A percentile compares a stretch with the other conserved stretches of the same genome.
phyloP scores from a whole-genome alignment of 352 stramenopile species.

The Phytophthora colocasiae region DNA sequence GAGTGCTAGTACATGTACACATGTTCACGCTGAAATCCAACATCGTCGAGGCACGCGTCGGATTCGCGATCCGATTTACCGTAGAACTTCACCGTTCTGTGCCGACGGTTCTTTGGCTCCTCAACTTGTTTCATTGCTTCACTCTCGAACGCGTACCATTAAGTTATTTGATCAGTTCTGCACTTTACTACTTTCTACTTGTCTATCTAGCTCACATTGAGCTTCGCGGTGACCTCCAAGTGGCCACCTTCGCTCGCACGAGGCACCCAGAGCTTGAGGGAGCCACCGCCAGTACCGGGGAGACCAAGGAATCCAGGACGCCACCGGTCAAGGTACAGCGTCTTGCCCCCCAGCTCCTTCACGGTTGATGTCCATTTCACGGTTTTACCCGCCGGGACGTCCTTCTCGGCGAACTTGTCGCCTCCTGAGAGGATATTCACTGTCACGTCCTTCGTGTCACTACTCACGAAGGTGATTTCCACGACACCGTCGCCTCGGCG shows the following conservation, averaged over 20 bases:
- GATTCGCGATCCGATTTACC: background rate
- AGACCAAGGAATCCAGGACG: constrained; percentile 35
- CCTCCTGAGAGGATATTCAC: constrained; percentile 39
- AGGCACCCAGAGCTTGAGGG: constrained; percentile 38
- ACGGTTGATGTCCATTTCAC: constrained; percentile 37
- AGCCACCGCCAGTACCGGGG: constrained; percentile 36
- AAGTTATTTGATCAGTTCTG: constrained; percentile 28
- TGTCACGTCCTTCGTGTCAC: constrained; percentile 38
- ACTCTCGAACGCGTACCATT: constrained; percentile 20
- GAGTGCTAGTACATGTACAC: too few relatives aligned
- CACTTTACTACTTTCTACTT: constrained; percentile 25
- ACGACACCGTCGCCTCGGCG: constrained; percentile 53
- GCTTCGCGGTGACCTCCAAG: constrained; percentile 26
- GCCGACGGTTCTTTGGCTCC: too few relatives aligned
- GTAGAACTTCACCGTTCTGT: too few relatives aligned
- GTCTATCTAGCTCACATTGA: constrained; percentile 37
- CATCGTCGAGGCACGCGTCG: constrained; percentile 6
- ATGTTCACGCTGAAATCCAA: too few relatives aligned
- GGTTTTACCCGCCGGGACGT: constrained; percentile 43
- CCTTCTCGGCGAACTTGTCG: constrained; percentile 46
- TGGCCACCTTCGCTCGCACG: constrained; percentile 35
- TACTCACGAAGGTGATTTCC: constrained; percentile 50
- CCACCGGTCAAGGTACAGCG: constrained; percentile 40
- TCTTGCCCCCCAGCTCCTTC: constrained; percentile 30
- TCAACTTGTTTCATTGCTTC: background rate